These are phyloP conservation scores for Mycena kentingensis DNA, from an alignment of 768 basidiomycete species.

Conservation along the genomic window DNA sequence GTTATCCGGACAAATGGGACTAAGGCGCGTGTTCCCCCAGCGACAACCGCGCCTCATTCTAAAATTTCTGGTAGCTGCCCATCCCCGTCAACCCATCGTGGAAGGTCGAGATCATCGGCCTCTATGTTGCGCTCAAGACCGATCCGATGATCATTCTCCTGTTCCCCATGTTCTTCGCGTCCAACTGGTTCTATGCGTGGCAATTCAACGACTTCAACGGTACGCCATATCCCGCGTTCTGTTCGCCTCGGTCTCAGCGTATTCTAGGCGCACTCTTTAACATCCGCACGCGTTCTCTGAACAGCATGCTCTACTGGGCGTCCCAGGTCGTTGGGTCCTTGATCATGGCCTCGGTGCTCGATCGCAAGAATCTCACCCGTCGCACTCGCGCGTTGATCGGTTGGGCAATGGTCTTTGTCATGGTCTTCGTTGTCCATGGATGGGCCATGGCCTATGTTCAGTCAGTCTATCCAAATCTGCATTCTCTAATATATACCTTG, in stretches of 20 bases:
- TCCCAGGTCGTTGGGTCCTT: slow-evolving; percentile 78
- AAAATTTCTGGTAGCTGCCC: too few relatives aligned
- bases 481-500: background rate
- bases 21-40: too few relatives aligned
- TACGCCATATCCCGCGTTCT: background rate
- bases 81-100: slow-evolving; percentile 71
- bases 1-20: slow-evolving; percentile 79
- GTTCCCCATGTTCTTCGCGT: slow-evolving; percentile 85
- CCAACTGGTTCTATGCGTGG: slow-evolving; percentile 88
- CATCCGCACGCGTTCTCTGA: slow-evolving; percentile 75
- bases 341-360: slow-evolving; percentile 69
- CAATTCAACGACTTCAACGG: slow-evolving; percentile 82
- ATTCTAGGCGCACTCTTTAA: slow-evolving; percentile 61
- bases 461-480: slow-evolving; percentile 37
- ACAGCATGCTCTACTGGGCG: slow-evolving; percentile 79
- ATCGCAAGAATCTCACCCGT: slow-evolving; percentile 54
- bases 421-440: slow-evolving; percentile 69
- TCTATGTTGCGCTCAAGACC: slow-evolving; percentile 65
- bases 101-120: slow-evolving; percentile 71
- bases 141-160: slow-evolving; percentile 75
- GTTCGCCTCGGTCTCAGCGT: background rate
- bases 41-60: too few relatives aligned
- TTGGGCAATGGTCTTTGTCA: slow-evolving; percentile 60
- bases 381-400: slow-evolving; percentile 72
- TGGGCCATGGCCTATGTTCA: slow-evolving; percentile 81